phyloP scores from a whole-genome alignment of 2,329 filamentous ascomycete species.

The Leptographium lundbergii region DNA sequence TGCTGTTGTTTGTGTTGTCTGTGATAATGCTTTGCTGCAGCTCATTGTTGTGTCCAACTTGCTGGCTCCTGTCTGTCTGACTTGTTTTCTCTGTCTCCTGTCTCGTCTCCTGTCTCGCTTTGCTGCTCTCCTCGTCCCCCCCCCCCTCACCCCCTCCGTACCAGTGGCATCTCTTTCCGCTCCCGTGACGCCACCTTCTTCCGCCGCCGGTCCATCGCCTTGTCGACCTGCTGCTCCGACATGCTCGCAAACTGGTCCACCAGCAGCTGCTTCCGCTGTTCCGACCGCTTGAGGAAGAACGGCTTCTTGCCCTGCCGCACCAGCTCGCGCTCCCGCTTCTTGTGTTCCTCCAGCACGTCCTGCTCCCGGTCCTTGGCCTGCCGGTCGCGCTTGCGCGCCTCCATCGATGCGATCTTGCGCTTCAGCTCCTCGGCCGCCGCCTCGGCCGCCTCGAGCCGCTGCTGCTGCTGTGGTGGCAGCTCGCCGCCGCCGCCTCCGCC shows the following conservation, averaged over 20 bases:
- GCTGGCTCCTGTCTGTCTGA: neutral
- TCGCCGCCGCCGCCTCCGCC: neutral
- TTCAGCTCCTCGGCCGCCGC: slow-evolving; percentile 56
- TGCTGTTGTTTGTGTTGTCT: too few relatives aligned
- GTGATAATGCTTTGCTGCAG: too few relatives aligned
- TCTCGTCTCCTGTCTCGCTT: neutral
- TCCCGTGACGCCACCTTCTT: slow-evolving; percentile 86
- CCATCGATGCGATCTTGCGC: slow-evolving; percentile 62
- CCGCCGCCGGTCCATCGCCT: slow-evolving; percentile 70
- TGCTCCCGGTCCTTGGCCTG: slow-evolving; percentile 56
- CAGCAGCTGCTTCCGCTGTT: slow-evolving; percentile 78
- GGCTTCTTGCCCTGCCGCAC: slow-evolving; percentile 83
- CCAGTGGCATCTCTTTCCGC: slow-evolving; percentile 58
- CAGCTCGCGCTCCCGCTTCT: slow-evolving; percentile 69
- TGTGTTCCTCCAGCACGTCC: slow-evolving; percentile 61
- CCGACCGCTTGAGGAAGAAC: slow-evolving; percentile 84
- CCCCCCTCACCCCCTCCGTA: slow-evolving; percentile 13
- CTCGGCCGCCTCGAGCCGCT: slow-evolving; percentile 5
- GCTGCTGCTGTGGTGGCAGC: neutral
- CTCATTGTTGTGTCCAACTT: neutral
- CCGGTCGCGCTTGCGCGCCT: slow-evolving; percentile 61
- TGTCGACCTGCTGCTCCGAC: slow-evolving; percentile 75
- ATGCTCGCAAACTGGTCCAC: slow-evolving; percentile 69
- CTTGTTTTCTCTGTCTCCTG: neutral
- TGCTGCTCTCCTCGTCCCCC: neutral